Base-by-base conservation (phyloP, 805 yeast genomes). In the Ogataea chonburiensis region DNA sequence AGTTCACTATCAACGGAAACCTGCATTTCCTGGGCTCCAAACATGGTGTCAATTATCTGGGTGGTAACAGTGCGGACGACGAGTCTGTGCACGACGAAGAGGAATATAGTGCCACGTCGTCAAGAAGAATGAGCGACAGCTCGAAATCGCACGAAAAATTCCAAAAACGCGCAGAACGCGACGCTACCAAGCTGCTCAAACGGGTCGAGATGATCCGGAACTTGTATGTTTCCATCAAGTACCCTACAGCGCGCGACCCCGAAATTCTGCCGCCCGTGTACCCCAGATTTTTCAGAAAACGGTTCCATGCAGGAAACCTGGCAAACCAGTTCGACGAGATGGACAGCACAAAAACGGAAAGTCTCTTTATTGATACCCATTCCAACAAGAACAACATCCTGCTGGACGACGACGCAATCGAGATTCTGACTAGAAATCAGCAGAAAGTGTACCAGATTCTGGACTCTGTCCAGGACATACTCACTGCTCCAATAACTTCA, bases 291-390 rank as follows among this genome's bases (percentile, higher is more conserved):
- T 60, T 84, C 13, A 67, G 71, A 26, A 77, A 78, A 18, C 76
- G 73, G 37, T 83, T 79, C 55, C 79, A 79, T 47, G 91, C 88
- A 12, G 91, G 89, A n/a, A 79, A 80, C 42, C 83, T 88, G 81
- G 72, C 75, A 31, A 82, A 81, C 49, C 86, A 85, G 17, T 80
- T 81, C 46, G 73, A 76, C 46, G 50, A 37, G 37, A 28, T 39
- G n/a, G 48, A 37, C 3, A 43, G 16, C 14, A 12, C 26, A 3
- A 63, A 31, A 52, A 58, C 6, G 63, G 40, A 37, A 5, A 37
- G 28, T 15, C 56, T 66, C 23, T 68, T 48, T 24, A 45, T 47
- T 8, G 47, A 49, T 27, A 43, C 47, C 8, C 40, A 38, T 10
- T 29, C 31, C 10, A 29, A 37, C 5, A 43, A 39, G 14, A 26